Conservation (phyloP, 1,139 yeast species). For the Pneumocystis sp. region DNA sequence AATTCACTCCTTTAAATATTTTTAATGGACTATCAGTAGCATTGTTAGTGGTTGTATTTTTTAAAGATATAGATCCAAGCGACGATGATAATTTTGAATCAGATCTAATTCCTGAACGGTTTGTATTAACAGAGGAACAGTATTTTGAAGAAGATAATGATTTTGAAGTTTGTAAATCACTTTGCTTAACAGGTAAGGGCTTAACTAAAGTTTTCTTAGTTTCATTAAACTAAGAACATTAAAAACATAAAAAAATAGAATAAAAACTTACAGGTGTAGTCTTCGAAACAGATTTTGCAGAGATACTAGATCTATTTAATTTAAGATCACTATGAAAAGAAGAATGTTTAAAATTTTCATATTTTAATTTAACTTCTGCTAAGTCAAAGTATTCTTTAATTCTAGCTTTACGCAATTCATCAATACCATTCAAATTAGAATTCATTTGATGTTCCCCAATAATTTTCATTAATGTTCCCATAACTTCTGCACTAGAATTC, state of each 20-base stretch:
- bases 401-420: slow-evolving; percentile 51
- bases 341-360: slow-evolving; percentile 18
- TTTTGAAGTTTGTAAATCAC: neutral
- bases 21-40: neutral
- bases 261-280: slow-evolving; percentile 1
- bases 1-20: slow-evolving; percentile 7
- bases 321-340: slow-evolving; percentile 4
- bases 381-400: slow-evolving; percentile 44
- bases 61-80: neutral
- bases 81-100: neutral
- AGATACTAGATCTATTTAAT: neutral
- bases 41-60: neutral
- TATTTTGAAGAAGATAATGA: neutral
- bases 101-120: neutral
- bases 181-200: neutral
- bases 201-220: neutral
- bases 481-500: slow-evolving; percentile 58
- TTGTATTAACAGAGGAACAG: neutral
- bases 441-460: slow-evolving; percentile 59
- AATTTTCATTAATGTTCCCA: slow-evolving; percentile 73
- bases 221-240: neutral
- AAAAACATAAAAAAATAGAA: neutral
- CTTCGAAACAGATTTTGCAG: slow-evolving; percentile 15
- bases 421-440: slow-evolving; percentile 49
- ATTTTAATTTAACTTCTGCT: slow-evolving; percentile 39